Conservation (phyloP, 192 early-diverging fungal species). For the Chytriomyces sp. region DNA sequence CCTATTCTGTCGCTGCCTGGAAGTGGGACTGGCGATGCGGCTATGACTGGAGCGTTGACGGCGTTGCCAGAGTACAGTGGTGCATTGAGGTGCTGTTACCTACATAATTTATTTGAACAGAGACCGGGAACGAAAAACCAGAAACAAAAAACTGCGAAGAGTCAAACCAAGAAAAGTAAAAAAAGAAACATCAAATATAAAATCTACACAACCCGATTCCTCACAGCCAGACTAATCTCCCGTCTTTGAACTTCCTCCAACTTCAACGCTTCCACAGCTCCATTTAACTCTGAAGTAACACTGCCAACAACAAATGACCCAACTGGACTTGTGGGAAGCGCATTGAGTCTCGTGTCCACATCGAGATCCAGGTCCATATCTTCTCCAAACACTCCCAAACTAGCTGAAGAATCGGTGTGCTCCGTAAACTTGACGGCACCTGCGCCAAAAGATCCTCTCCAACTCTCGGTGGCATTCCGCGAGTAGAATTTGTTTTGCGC, state of each 20-base stretch:
- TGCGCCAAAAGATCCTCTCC: neutral
- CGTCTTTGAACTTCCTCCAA: slow-evolving; percentile 21
- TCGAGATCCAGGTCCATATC: neutral
- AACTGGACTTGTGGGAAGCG: neutral
- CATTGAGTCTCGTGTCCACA: neutral
- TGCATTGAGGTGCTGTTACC: neutral
- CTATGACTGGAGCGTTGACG: neutral
- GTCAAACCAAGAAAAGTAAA: neutral
- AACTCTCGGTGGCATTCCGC: no score
- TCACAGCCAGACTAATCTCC: slow-evolving; percentile 24
- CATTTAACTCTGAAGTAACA: slow-evolving; percentile 20
- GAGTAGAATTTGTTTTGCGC: neutral
- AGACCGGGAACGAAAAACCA: neutral
- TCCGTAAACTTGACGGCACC: neutral
- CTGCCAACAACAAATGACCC: neutral
- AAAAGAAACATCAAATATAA: slow-evolving; percentile 1
- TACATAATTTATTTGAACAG: neutral
- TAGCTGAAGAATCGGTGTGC: neutral
- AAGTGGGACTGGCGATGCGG: neutral
- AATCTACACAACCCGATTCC: slow-evolving; percentile 23
- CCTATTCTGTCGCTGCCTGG: neutral
- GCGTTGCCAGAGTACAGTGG: neutral
- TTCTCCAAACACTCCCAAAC: neutral
- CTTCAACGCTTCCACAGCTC: slow-evolving; percentile 22
- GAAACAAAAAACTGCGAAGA: slow-evolving; percentile 1